A percentile compares a stretch with the other conserved stretches of the same genome.
Conservation (phyloP, 2,329 filamentous ascomycete genomes). For the Lecanicillium sp. region DNA sequence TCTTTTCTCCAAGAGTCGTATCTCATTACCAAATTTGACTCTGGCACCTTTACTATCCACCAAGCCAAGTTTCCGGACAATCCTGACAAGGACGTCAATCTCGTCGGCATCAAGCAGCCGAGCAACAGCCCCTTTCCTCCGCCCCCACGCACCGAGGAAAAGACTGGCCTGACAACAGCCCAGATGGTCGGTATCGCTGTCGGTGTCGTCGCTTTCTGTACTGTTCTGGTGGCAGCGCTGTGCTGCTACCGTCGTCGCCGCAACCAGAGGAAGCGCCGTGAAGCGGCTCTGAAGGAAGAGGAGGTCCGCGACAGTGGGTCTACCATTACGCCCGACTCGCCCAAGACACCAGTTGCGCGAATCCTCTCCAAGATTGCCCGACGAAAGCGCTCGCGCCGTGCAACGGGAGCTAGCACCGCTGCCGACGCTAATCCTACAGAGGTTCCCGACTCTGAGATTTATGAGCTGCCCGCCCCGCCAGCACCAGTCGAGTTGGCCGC, state of each 20-base stretch:
- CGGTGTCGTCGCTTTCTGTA: constrained; percentile 28
- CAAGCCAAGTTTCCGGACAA: constrained; percentile 45
- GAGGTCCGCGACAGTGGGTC: constrained; percentile 30
- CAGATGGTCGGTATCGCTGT: constrained; percentile 40
- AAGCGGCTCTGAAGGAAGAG: constrained; percentile 16
- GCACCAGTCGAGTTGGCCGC: constrained; percentile 43
- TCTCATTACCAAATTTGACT: constrained; percentile 49
- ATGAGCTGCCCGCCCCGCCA: constrained; percentile 40
- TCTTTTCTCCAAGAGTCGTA: constrained; percentile 65
- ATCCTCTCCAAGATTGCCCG: constrained; percentile 35
- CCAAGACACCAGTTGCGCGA: constrained; percentile 16
- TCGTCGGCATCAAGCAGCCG: constrained; percentile 34
- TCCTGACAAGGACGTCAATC: constrained; percentile 28
- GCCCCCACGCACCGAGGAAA: constrained; percentile 9
- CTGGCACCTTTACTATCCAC: constrained; percentile 43
- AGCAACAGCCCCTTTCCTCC: constrained; percentile 41
- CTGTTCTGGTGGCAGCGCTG: constrained; percentile 23
- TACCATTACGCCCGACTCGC: constrained; percentile 19
- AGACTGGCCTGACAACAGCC: constrained; percentile 27
- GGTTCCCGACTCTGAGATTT: constrained; percentile 38
- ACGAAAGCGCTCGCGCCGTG: constrained; percentile 21
- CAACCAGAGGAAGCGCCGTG: constrained; percentile 17
- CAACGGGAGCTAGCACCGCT: constrained; percentile 15
- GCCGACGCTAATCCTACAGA: constrained; percentile 21
- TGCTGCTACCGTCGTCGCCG: constrained; percentile 24